These are phyloP conservation scores for Nicotiana otophora DNA, from an alignment of 257 asterid genomes.

Conservation along the genomic window DNA sequence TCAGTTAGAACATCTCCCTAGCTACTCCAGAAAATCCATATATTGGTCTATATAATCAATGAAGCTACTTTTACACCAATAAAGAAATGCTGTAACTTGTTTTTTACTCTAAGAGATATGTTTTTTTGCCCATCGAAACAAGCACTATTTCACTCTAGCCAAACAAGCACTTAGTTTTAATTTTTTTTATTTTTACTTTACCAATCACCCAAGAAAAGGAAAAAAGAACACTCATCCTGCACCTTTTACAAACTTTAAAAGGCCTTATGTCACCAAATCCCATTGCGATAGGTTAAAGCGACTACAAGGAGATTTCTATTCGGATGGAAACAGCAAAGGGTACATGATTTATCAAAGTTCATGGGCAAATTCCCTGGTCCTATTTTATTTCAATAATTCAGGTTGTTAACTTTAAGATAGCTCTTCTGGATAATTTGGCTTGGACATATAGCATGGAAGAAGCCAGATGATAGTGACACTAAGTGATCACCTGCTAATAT, in stretches of 20 bases:
- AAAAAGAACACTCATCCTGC: neutral
- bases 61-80: no score
- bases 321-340: neutral
- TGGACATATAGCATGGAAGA: neutral
- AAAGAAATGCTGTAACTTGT: no score
- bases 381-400: neutral
- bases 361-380: neutral
- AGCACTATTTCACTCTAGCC: no score
- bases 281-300: neutral
- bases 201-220: neutral
- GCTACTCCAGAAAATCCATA: no score
- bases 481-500: neutral
- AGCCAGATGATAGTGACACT: neutral
- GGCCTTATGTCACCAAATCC: neutral
- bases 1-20: no score
- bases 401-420: neutral
- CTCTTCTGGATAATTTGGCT: neutral
- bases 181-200: neutral
- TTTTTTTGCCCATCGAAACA: no score
- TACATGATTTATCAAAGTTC: neutral
- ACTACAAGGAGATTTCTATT: neutral
- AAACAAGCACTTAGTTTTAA: neutral
- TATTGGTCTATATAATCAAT: no score
- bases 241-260: neutral
- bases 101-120: no score